Evolutionary conservation across 371 early-diverging fungal genomes (phyloP).

Genomic region (Capillidium rhysosporum): DNA sequence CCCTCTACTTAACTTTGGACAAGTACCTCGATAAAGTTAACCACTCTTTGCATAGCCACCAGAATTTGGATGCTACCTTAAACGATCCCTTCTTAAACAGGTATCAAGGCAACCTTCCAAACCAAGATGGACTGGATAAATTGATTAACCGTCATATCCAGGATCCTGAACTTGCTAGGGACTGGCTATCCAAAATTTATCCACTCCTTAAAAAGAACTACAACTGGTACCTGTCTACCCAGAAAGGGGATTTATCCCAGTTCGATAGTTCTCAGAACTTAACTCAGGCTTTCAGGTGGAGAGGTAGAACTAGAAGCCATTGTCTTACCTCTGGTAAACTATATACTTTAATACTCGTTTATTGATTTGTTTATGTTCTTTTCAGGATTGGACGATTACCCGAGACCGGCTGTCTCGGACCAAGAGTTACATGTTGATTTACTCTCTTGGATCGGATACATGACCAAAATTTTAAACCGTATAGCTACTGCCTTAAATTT

Average conservation of each 20-base stretch:
- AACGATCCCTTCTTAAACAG: neutral
- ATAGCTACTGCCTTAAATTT: conserved; percentile 39
- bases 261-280: neutral
- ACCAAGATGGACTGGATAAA: neutral
- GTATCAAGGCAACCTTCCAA: neutral
- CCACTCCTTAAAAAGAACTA: conserved; percentile 47
- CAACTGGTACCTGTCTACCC: conserved; percentile 64
- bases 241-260: conserved; percentile 33
- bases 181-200: conserved; percentile 39
- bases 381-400: conserved; percentile 83
- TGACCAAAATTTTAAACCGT: conserved; percentile 39
- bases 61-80: neutral
- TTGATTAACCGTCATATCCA: conserved; percentile 21
- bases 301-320: conserved; percentile 69
- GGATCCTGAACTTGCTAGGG: conserved; percentile 20
- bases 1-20: conserved; percentile 48
- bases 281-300: conserved; percentile 71
- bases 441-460: conserved; percentile 71
- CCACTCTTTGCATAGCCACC: neutral
- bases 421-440: conserved; percentile 85
- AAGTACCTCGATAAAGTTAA: conserved; percentile 27
- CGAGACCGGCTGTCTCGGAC: conserved; percentile 46
- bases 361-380: neutral
- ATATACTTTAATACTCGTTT: neutral
- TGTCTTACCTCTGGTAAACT: conserved; percentile 61